Percentiles rank a stretch among this genome's conserved stretches.
These are phyloP conservation scores for Xylaria sp. DNA, from an alignment of 2,329 filamentous ascomycete genomes.

Conservation along the genomic window DNA sequence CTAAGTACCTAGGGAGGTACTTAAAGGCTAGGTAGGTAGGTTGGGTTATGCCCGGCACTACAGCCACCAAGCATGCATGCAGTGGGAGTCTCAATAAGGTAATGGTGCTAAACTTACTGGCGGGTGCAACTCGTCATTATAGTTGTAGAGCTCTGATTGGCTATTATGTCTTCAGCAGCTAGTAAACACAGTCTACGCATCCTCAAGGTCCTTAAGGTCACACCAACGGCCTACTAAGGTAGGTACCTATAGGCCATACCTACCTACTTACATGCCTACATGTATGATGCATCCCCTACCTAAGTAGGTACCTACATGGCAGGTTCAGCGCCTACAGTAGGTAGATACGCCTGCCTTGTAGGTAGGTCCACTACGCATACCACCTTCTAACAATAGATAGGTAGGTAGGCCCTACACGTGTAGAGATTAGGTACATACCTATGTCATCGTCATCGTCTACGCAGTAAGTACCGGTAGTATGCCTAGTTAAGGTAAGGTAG, in stretches of 20 bases:
- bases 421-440: background rate
- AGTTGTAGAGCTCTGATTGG: conserved; percentile 18
- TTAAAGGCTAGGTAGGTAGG: background rate
- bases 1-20: background rate
- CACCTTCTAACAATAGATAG: background rate
- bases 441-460: too few species aligned
- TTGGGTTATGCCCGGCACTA: background rate
- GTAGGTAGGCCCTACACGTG: background rate
- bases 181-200: background rate
- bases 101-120: background rate
- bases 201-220: too few species aligned
- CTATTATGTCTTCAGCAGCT: background rate
- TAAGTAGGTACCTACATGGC: background rate
- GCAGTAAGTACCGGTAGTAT: too few species aligned
- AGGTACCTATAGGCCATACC: too few species aligned
- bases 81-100: background rate
- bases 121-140: conserved; percentile 1
- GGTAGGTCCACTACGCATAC: background rate
- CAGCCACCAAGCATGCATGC: background rate
- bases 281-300: background rate
- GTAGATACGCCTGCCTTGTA: too few species aligned
- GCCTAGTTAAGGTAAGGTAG: too few species aligned
- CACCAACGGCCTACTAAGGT: too few species aligned
- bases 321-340: background rate
- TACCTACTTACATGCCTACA: too few species aligned